Evolutionary conservation across 768 basidiomycete species (phyloP).

Genomic region (Mycena albidolilacea): DNA sequence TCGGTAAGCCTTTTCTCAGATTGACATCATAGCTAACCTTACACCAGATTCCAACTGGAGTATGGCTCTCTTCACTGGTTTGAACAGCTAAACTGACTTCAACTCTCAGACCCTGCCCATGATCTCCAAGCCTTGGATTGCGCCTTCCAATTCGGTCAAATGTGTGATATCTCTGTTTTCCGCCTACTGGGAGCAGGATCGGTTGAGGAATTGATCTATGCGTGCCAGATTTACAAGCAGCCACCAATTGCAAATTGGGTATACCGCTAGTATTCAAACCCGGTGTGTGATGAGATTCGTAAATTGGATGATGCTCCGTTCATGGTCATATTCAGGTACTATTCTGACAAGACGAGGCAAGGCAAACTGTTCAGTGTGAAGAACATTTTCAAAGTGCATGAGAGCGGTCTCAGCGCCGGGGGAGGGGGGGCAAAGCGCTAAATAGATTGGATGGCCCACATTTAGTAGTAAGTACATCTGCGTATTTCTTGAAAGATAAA

Average conservation of each 20-base stretch:
- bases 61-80: too few relatives aligned
- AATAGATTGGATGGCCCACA: too few relatives aligned
- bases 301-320: not conserved
- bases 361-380: constrained; percentile 90
- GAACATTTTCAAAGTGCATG: constrained; percentile 88
- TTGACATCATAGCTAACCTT: too few relatives aligned
- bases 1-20: too few relatives aligned
- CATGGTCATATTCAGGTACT: constrained; percentile 65
- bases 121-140: constrained; percentile 95
- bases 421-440: too few relatives aligned
- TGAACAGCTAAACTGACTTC: too few relatives aligned
- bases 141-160: constrained; percentile 90
- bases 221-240: constrained; percentile 92
- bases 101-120: too few relatives aligned
- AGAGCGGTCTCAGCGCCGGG: constrained; percentile 72
- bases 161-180: constrained; percentile 88
- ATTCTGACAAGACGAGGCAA: constrained; percentile 77
- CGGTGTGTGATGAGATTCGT: constrained; percentile 57
- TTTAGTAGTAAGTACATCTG: too few relatives aligned
- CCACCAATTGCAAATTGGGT: constrained; percentile 95
- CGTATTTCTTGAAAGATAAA: too few relatives aligned
- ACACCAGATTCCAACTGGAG: too few relatives aligned
- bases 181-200: constrained; percentile 90
- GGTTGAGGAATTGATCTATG: constrained; percentile 90
- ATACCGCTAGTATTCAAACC: constrained; percentile 87